These are phyloP conservation scores for Chalaropsis ovoidea DNA, from an alignment of 2,329 filamentous ascomycete species.

Conservation along the genomic window DNA sequence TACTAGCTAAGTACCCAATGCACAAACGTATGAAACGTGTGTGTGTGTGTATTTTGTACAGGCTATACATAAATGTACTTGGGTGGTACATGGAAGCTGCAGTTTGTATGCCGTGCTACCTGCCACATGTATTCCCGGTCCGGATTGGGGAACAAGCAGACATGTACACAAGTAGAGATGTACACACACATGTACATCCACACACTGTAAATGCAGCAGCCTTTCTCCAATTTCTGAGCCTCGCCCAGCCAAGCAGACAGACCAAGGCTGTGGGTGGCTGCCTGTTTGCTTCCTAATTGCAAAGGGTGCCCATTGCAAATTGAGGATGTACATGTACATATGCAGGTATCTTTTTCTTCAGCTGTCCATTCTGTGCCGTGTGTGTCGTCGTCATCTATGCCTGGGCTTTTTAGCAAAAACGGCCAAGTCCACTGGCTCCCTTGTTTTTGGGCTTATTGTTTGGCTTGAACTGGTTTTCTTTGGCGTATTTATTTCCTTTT, in stretches of 20 bases:
- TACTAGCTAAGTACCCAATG: neutral
- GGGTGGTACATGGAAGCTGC: neutral
- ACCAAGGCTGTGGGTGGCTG: neutral
- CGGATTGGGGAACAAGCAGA: neutral
- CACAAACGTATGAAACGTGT: neutral
- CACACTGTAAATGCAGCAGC: no score
- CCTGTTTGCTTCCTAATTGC: neutral
- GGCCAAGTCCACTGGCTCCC: no score
- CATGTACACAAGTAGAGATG: neutral
- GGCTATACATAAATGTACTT: neutral
- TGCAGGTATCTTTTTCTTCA: neutral
- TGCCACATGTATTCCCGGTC: neutral
- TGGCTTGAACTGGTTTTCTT: neutral
- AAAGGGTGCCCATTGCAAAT: no score
- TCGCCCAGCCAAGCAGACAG: neutral
- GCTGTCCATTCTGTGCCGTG: neutral
- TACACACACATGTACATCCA: neutral
- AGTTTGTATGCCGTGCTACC: neutral
- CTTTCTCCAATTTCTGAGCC: neutral
- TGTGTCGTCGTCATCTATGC: neutral
- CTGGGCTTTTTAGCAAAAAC: no score
- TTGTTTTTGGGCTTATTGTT: no score
- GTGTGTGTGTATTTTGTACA: neutral
- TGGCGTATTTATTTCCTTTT: constrained; percentile 1
- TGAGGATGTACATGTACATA: neutral